Evolutionary conservation across 2,329 filamentous ascomycete genomes (phyloP), one percentile per base, ranked within the genome.

Genomic region (Paracoccidioides lutzii): DNA sequence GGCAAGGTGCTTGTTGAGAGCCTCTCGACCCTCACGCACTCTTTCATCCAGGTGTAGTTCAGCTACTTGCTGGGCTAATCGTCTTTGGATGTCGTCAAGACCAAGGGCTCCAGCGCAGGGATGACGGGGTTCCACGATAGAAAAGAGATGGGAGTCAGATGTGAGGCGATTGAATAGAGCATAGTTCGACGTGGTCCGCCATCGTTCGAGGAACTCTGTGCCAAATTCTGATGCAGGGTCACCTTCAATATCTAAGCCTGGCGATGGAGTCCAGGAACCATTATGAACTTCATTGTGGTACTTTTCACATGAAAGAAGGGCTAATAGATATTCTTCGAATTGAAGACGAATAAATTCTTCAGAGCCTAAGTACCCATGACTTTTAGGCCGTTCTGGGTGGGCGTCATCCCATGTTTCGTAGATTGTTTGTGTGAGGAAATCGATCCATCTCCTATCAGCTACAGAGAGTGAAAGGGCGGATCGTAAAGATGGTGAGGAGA

Each of bases 341-440:
- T 97, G 91, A 43, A 96, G 81, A 35, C 93, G 83, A 63, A 98
- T 98, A 66, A 96, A 96, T 68, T 97, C 93, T 72, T 98, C 93
- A 59, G 90, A 96, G 35, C 93, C 93, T 41, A 89, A 84, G 66
- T 96, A 98, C 35, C 90, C 90, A 76, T 96, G 85, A 2, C 89
- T 95, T 65, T 90, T 96, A n/a, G 93, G 93, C 50, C 88, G 80
- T 59, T 83, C 82, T 0, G 93, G 93, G 65, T 97, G 91, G 4
- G 83, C 76, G 44, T 95, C 89, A 67, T 98, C 93, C 93, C 93
- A 98, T 0, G 93, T 96, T 61, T 97, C 90, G 64, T 93, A 88
- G 28, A 98, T 88, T 42, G 90, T 87, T 64, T 95, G 88, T 0
- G 90, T 94, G 54, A 98, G 79, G 63, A 90, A 90, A 72, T 98